A percentile compares a stretch with the other conserved stretches of the same genome.
These are phyloP conservation scores for Cladosporium sp. DNA, from an alignment of 2,329 filamentous ascomycete genomes.

Conservation along the genomic window DNA sequence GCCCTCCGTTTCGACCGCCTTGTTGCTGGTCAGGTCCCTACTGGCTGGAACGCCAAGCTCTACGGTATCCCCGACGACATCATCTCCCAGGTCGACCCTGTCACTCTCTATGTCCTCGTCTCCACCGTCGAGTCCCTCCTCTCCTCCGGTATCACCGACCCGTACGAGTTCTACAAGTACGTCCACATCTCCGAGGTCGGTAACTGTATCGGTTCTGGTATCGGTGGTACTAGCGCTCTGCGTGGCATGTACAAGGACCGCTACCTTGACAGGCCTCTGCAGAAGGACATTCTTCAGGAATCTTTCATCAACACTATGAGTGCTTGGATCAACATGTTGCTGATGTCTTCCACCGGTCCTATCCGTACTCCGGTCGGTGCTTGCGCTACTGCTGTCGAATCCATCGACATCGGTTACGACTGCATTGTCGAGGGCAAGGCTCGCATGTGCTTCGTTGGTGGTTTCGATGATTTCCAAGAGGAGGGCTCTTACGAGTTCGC, in stretches of 20 bases:
- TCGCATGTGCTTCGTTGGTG: constrained; percentile 93
- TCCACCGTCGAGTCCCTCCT: constrained; percentile 89
- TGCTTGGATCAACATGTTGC: constrained; percentile 98
- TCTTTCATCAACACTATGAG: constrained; percentile 99
- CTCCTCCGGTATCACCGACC: constrained; percentile 92
- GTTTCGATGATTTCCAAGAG: constrained; percentile 98
- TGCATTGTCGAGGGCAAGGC: constrained; percentile 98
- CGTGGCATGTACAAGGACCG: constrained; percentile 98
- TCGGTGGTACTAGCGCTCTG: constrained; percentile 88
- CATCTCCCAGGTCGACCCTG: constrained; percentile 93
- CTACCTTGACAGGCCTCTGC: constrained; percentile 91
- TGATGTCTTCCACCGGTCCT: constrained; percentile 91
- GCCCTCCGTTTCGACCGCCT: constrained; percentile 94
- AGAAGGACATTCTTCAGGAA: constrained; percentile 98
- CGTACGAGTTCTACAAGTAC: constrained; percentile 99
- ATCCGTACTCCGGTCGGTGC: constrained; percentile 99
- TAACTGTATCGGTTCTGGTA: constrained; percentile 97
- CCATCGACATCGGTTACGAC: constrained; percentile 94
- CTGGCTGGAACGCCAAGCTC: constrained; percentile 92
- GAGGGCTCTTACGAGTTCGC: constrained; percentile 99
- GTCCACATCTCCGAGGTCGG: constrained; percentile 96
- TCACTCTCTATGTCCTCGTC: constrained; percentile 91
- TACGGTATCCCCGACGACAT: constrained; percentile 98
- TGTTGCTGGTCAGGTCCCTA: constrained; percentile 93
- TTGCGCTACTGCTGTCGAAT: constrained; percentile 95